Percentiles rank a stretch among this genome's conserved stretches.
These are phyloP conservation scores for Trichoderma oligosporum DNA, from an alignment of 2,329 filamentous ascomycete species.

Conservation along the genomic window DNA sequence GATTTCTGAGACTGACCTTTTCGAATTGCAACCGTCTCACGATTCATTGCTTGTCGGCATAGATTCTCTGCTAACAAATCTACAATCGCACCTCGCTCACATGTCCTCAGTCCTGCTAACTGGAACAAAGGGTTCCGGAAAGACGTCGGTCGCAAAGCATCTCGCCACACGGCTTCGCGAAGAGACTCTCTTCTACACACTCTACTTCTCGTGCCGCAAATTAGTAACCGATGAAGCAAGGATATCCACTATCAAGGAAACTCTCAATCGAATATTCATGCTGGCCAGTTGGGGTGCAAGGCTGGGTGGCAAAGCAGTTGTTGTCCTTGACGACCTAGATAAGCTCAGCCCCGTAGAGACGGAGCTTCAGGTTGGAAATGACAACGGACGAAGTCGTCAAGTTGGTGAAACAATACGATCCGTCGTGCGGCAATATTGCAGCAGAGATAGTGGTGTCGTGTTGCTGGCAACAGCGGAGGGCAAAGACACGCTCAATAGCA, in stretches of 20 bases:
- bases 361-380: constrained; percentile 86
- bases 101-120: constrained; percentile 87
- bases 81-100: constrained; percentile 73
- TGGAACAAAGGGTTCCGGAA: constrained; percentile 85
- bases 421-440: constrained; percentile 80
- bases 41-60: constrained; percentile 75
- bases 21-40: constrained; percentile 54
- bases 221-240: constrained; percentile 88
- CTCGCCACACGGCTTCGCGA: constrained; percentile 69
- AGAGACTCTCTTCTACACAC: constrained; percentile 73
- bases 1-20: constrained; percentile 41
- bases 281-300: constrained; percentile 87
- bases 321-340: constrained; percentile 90
- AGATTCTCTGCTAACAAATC: constrained; percentile 67
- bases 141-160: constrained; percentile 74
- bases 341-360: constrained; percentile 90
- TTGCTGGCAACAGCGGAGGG: constrained; percentile 86
- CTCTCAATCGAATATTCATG: constrained; percentile 77
- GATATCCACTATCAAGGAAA: constrained; percentile 87
- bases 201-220: constrained; percentile 82
- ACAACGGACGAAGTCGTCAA: constrained; percentile 88
- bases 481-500: constrained; percentile 87
- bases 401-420: constrained; percentile 85
- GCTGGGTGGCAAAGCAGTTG: constrained; percentile 75
- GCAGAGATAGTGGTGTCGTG: constrained; percentile 73